Evolutionary conservation across 305 asterid genomes (phyloP), one percentile per base, ranked within the genome.

Genomic region (Rubia balearica): DNA sequence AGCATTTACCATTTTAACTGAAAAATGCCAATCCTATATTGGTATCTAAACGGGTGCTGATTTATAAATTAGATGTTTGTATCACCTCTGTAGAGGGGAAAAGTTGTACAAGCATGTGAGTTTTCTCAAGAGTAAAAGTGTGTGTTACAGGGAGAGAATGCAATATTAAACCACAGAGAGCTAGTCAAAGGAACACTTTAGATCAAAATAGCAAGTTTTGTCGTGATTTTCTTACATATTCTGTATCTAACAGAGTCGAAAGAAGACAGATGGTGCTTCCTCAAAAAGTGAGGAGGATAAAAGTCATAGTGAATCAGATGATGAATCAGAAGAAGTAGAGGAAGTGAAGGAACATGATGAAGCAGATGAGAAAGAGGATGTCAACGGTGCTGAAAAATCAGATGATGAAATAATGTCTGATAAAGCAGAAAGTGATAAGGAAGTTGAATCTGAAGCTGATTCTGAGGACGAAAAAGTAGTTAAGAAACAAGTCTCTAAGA

Each of bases 361-460:
- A 49, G 84, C 76, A 40, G 85, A 75, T 41, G 76, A 57, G 13
- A 74, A 86, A 64, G 78, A 80, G 72, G 80, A 82, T 71, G 77
- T 64, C 33, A 79, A 75, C 74, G 87, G 85, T 62, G 71, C 77
- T 0, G 89, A 86, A 56, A 83, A 41, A 71, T 87, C 93, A 57
- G 91, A 88, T 2, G 91, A 82, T 78, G 98, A 86, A 51, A 8
- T 17, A 81, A 77, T 81, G 80, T 84, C 95, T 75, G 88, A 86
- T 41, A 81, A 81, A 63, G 87, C 88, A 72, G 91, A 77, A 48
- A 86, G 84, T 76, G 91, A 83, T 51, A 61, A 61, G 56, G 68
- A 74, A 61, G 12, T 51, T 57, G 81, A 49, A 41, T 63, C 78
- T 14, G 75, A 74, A 12, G 73, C 40, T 40, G 72, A 78, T 65